Evolutionary conservation across 2,329 filamentous ascomycete species (phyloP), one percentile per base, ranked within the genome.

Genomic region (Penicillium oxalicum): DNA sequence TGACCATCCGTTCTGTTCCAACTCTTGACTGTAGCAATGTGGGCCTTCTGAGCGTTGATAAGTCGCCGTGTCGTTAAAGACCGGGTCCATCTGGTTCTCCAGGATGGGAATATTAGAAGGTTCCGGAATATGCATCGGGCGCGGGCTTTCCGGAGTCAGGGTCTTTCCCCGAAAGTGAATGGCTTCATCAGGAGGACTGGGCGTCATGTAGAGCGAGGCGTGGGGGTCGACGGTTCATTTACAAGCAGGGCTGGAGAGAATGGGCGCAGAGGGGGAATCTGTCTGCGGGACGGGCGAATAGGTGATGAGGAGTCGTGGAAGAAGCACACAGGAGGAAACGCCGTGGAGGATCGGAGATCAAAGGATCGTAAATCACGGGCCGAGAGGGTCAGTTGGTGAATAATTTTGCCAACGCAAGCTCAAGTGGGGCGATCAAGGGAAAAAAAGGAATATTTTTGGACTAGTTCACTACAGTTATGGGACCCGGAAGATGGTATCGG

Each of bases 61-160:
- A 53, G 77, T 77, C 46, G 81, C 75, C 48, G 81, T 81, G 66
- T 85, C 82, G 70, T 84, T 83, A 74, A 86, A 85, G 59, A 79
- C 72, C 47, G 82, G 81, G 70, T 88, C 83, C 79, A 82, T 87
- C 71, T 86, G 83, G 64, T 84, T 82, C 64, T 83, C 78, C 62
- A 87, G 74, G 47, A 88, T 79, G 49, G 84, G 82, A 51, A 87
- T 86, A 58, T 81, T 84, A 58, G 81, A 77, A 45, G 83, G 82
- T 67, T 84, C 80, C 57, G 83, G 78, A 57, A 83, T 74, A 68
- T 87, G 82, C 60, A 86, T 70, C 57, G 84, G 84, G 60, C 83
- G 82, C 62, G 85, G 85, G 65, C 83, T 87, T 63, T 85, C 80
- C 55, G 85, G 84, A 63, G 82, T 85, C 62, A 85, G 71, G 56